Base-by-base conservation (phyloP, 169 alveolate species). In the Plasmodium blacklocki region DNA sequence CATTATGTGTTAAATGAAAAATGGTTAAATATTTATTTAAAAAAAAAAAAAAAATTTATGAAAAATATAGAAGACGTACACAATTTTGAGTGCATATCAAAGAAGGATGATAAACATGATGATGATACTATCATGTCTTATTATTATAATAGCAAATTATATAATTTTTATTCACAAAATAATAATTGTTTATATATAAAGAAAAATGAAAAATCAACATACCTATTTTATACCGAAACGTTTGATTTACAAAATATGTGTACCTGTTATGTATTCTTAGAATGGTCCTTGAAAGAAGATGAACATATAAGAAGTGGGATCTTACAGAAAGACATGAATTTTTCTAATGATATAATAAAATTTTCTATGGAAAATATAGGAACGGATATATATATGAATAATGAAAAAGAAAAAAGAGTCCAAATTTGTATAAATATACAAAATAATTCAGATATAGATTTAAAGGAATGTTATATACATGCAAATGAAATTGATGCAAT, bases 381-480 rank as follows among this genome's bases (percentile, higher is more conserved):
- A 14, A 66, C 45, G 26, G 89, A 78, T 21, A 78, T 78, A 47
- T 78, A 52, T 58, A 58, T 78, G 76, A 78, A 78, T 52, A 32
- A 52, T 45, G 32, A 78, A 78, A 78, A 63, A 58, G 89, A 78
- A 49, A 49, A 63, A 64, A 19, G 3, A 50, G 9, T 78, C 8
- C 23, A 78, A 78, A 66, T 78, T 49, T 60, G 47, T 18, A 26
- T 78, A 2, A 78, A 78, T 58, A 78, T 78, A 64, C 72, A 66
- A 32, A 78, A 78, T 59, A 78, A 78, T 39, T 49, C 78, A 50
- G 71, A 70, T n/a, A 29, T 50, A 29, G 89, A 78, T 19, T 23
- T 78, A 19, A 21, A 15, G n/a, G 54, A 78, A 29, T 78, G 73
- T 50, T 78, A 78, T 66, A 73, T 78, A 58, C 89, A 78, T 21